Conservation (phyloP, 441 rosid genomes). For the Brassica balearica region DNA sequence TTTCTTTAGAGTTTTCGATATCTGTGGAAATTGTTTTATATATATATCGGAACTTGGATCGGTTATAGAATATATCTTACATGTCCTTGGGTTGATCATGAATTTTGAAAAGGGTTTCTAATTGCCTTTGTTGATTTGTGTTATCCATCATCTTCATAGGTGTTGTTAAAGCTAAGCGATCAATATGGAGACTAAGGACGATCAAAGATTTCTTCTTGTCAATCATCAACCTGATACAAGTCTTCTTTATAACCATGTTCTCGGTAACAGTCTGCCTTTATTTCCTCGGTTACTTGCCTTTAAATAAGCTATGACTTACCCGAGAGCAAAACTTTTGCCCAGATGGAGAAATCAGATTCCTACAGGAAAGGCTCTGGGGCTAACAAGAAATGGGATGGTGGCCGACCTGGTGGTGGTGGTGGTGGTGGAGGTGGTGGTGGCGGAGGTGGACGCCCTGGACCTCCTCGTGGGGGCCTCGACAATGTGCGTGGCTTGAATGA, state of each 20-base stretch:
- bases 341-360: constrained; percentile 90
- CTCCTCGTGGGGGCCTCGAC: constrained; percentile 72
- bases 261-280: constrained; percentile 55
- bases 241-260: constrained; percentile 84
- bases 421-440: constrained; percentile 67
- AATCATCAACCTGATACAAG: constrained; percentile 65
- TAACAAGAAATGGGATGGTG: constrained; percentile 91
- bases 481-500: constrained; percentile 59
- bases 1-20: not conserved
- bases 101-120: not conserved
- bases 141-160: constrained; percentile 47
- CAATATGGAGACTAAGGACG: constrained; percentile 85
- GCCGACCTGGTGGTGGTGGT: constrained; percentile 64
- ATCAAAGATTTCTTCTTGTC: constrained; percentile 84
- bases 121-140: not conserved
- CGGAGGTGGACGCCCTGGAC: constrained; percentile 55
- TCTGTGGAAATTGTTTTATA: not conserved
- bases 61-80: not conserved
- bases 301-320: constrained; percentile 8
- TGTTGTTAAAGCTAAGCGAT: constrained; percentile 48
- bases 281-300: not conserved
- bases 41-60: not conserved
- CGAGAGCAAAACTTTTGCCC: not conserved
- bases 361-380: constrained; percentile 72
- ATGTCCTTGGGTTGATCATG: not conserved